Evolutionary conservation across 352 stramenopile genomes (phyloP), one percentile per base, ranked within the genome.

Genomic region (Phytopythium helicoides): DNA sequence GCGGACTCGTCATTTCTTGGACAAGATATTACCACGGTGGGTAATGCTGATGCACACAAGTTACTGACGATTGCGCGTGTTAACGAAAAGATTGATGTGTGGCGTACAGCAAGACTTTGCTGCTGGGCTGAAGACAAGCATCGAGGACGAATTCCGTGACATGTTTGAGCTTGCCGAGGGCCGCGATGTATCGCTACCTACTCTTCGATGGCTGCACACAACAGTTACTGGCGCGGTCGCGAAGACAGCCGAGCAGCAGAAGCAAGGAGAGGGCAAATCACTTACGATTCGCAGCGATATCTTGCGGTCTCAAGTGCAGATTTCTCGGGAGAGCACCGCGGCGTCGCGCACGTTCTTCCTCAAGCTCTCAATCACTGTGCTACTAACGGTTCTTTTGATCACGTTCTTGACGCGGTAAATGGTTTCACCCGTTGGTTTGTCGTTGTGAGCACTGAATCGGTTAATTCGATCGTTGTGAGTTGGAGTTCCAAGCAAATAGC

Each of bases 91-190:
- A 22, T 47, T 46, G 33, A 26, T 52, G 6, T 44, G 12, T 22
- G 45, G 5, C 3, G 35, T 46, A 8, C 38, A 77, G 63, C 52
- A 66, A n/a, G 80, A 94, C 28, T 61, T 91, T 16, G 64, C 60
- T 18, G 45, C 56, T 25, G 65, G 61, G 11, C 66, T 81, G 7
- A 50, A 63, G 52, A 90, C 78, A 18, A 71, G 71, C 19, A 87
- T 91, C 47, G 60, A 73, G n/a, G 50, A 59, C 39, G 83, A 93
- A 42, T 91, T 86, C 54, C 64, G 80, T 3, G 83, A 93, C 61
- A 64, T 93, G 34, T 91, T 93, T 53, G 81, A 89, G 35, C 58
- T 93, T 15, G 80, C 83, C 16, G 46, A 56, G 35, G 63, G 68
- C 6, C 75, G 74, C 1, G 66, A 70, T 15, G 62, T 77, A 35